Base-by-base conservation (phyloP, 805 yeast genomes). In the Debaryomyces hansenii region DNA sequence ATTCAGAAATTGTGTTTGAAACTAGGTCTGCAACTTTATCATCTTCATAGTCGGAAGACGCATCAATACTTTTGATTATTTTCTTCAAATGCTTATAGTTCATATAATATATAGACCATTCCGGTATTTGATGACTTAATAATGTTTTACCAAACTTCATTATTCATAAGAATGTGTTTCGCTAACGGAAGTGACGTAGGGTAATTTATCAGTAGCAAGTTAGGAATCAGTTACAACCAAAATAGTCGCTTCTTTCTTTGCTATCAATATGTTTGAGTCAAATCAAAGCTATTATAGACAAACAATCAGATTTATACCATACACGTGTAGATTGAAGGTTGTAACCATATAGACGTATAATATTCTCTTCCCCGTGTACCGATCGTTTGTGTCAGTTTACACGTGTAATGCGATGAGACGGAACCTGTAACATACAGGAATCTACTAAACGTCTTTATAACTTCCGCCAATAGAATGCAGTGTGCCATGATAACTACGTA, bases 121-220 rank as follows among this genome's bases (percentile, higher is more conserved):
- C 96, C 3, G 97, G 97, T 47, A 91, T 90, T 72, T 90, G 96
- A 67, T 92, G 96, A 40, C 87, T 75, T 28, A 82, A 69, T 54
- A 88, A 66, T 3, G 89, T 85, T 64, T 87, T 88, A 21, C 92
- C 95, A 63, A 87, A 88, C 74, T 86, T 86, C 92, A 86, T 86
- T 36, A 20, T 45, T 20, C 15, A 16, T 11, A 12, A 24, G 40
- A 6, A 24, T 4, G 27, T 24, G 10, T 4, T 24, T 6, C 27
- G 24, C 5, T 21, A 21, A 5, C 5, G 27, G 27, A 24, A 9
- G 3, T 16, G 4, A 16, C 18, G 18, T 16, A 16, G 4, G 27
- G 27, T 24, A 24, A 24, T 7, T 24, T 24, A 24, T 16, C 18
- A 2, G 18, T 7, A 24, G 27, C 27, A 24, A 24, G 10, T 7